Evolutionary conservation across 2,329 filamentous ascomycete species (phyloP), one percentile per base, ranked within the genome.

Genomic region (Scytalidium lignicola): DNA sequence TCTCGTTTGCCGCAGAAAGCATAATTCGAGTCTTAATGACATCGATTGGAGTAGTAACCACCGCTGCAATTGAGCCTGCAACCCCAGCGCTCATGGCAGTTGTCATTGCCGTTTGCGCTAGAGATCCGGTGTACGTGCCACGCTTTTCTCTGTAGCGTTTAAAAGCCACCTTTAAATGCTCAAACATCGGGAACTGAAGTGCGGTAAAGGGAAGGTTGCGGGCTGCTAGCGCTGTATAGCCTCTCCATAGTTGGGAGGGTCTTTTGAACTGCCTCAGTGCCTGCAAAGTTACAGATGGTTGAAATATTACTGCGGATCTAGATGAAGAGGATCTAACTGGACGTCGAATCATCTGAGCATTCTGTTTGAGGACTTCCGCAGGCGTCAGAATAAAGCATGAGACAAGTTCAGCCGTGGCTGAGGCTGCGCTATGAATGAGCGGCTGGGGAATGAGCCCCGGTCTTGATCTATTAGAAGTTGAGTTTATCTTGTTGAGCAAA

Each of bases 1-100:
- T 63, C 50, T 62, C 57, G 46, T 56, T 52, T 47, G 58, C 52
- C 1, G 82, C 82, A 23, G 78, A 75, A 21, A 96, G 73, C 90
- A 95, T 96, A 68, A 95, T 86, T 44, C 88, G 73, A 55, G 90
- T 95, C 73, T 96, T 95, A 20, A 96, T 79, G 9, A 95, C 89
- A 66, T 96, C 91, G 48, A 90, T 82, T 0, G 91, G 91, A 45
- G 90, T 95, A 1, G 90, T 96, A n/a, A 93, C 65, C 9, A 88
- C 78, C 1, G 90, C 87, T 0, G 90, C 85, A 8, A 92, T 66
- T 5, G 82, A 80, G 0, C 90, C 90, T 0, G 90, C 88, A 15
- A 77, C 66, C 2, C 85, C 88, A 0, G 90, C 90, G 62, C 86
- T 88, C 3, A 78, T 50, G 0, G 86, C 89, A 1, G 88, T 93